Evolutionary conservation across 257 asterid genomes (phyloP), one percentile per base, ranked within the genome.

Genomic region (Penstemon newberryi): DNA sequence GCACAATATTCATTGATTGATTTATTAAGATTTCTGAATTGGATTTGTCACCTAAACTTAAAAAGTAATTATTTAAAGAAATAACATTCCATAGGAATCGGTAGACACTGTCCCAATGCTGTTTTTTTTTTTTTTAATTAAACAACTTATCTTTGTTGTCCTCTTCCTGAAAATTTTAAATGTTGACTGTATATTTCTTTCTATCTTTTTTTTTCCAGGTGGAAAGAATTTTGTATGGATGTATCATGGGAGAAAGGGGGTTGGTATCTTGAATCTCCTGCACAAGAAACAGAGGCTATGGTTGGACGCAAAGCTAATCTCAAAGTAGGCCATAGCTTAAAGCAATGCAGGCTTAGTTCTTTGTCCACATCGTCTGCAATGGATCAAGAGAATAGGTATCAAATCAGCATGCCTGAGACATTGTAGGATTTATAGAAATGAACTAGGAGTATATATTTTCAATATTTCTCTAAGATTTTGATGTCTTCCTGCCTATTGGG

Each of bases 221-320:
- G 98, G 97, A 75, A 79, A 74, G 96, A 86, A 58, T 93, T 85
- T 73, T 83, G 86, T 75, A 81, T 73, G 86, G 97, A 88, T 78
- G 82, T 83, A 50, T 83, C 95, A 51, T 67, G 88, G 77, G 99
- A 93, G 82, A 87, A 76, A 74, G 95, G 88, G 25, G 75, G 87
- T 70, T 88, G 94, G 96, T 77, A 83, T 73, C 84, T 87, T 19
- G 90, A 85, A 76, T 45, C 65, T 71, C 75, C 74, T 63, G 71
- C 66, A 11, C 75, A 67, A 51, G 84, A 74, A 60, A 60, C 72
- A 41, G 53, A 4, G 45, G 62, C 44, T 70, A 50, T 63, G 25
- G 77, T 57, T 75, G 82, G 74, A 65, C 65, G 70, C 47, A 49
- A 42, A 54, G 56, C 38, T 65, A 68, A 66, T 68, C 45, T 56